A percentile compares a stretch with the other conserved stretches of the same genome.
These are phyloP conservation scores for Raphanus raphanistrum DNA, from an alignment of 345 rosid genomes.

Conservation along the genomic window DNA sequence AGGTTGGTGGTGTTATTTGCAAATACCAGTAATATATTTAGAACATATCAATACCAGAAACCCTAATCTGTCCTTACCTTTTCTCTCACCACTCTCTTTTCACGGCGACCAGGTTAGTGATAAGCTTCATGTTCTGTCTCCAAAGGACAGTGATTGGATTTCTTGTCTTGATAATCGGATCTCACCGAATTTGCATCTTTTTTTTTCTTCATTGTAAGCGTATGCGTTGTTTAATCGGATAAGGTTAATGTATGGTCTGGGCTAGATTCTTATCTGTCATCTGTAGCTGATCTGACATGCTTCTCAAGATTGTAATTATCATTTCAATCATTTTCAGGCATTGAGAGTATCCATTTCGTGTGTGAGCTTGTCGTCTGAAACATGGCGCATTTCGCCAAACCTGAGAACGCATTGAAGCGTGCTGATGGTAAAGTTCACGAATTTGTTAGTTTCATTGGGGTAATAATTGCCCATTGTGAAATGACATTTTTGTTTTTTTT, in stretches of 20 bases:
- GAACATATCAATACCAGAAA: constrained; percentile 26
- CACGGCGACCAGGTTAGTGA: constrained; percentile 34
- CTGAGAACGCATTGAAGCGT: constrained; percentile 86
- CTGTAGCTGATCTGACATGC: background rate
- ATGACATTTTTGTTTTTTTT: constrained; percentile 1
- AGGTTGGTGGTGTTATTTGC: background rate
- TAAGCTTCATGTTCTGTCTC: background rate
- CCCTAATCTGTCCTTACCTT: constrained; percentile 22
- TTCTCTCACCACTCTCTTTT: background rate
- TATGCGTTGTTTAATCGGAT: background rate
- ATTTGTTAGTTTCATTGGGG: background rate
- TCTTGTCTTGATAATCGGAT: constrained; percentile 2
- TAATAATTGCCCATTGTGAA: background rate
- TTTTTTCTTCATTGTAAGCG: background rate
- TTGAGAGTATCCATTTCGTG: background rate
- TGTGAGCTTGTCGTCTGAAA: constrained; percentile 14
- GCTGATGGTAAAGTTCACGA: constrained; percentile 65
- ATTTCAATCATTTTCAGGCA: background rate
- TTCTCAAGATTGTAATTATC: background rate
- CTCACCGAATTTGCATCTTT: constrained; percentile 18
- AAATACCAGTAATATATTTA: constrained; percentile 16
- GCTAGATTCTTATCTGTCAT: background rate
- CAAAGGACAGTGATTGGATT: constrained; percentile 10
- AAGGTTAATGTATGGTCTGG: constrained; percentile 22
- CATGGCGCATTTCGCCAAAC: constrained; percentile 76